Percentiles rank a stretch among this genome's conserved stretches.
phyloP scores from a whole-genome alignment of 192 early-diverging fungal genomes.

The Podochytrium sp. region DNA sequence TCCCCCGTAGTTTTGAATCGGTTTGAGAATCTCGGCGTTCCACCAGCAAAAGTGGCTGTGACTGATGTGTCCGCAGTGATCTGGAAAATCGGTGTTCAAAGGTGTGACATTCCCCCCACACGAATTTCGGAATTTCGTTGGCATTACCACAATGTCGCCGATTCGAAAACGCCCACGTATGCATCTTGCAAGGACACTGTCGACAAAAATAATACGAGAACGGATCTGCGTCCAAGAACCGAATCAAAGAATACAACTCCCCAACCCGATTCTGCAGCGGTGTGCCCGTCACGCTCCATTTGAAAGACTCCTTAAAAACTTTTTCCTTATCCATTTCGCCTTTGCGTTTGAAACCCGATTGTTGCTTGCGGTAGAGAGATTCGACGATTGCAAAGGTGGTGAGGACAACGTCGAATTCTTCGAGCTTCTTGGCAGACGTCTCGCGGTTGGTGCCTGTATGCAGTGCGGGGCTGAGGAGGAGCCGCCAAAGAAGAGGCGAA shows the following conservation, averaged over 20 bases:
- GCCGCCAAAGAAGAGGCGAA: background rate
- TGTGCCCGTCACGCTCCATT: constrained; percentile 90
- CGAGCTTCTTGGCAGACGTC: constrained; percentile 51
- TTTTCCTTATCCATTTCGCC: constrained; percentile 63
- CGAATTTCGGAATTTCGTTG: background rate
- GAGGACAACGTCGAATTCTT: constrained; percentile 73
- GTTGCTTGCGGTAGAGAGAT: constrained; percentile 69
- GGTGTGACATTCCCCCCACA: background rate
- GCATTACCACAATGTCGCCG: constrained; percentile 41
- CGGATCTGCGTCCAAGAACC: constrained; percentile 83
- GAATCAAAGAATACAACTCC: constrained; percentile 89
- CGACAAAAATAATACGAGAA: constrained; percentile 88
- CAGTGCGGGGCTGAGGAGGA: background rate
- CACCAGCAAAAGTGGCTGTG: constrained; percentile 70
- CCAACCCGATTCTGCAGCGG: constrained; percentile 94
- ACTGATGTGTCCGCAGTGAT: constrained; percentile 50
- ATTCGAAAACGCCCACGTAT: constrained; percentile 47
- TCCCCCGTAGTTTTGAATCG: constrained; percentile 81
- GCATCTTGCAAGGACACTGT: constrained; percentile 66
- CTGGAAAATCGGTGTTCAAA: background rate
- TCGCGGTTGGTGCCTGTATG: constrained; percentile 9
- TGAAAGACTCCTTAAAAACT: constrained; percentile 64
- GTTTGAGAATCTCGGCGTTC: constrained; percentile 90
- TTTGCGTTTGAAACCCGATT: constrained; percentile 68
- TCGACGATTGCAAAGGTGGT: constrained; percentile 78